Conservation (phyloP, 2,329 filamentous ascomycete genomes). For the Pseudophaeomoniella oleicola region DNA sequence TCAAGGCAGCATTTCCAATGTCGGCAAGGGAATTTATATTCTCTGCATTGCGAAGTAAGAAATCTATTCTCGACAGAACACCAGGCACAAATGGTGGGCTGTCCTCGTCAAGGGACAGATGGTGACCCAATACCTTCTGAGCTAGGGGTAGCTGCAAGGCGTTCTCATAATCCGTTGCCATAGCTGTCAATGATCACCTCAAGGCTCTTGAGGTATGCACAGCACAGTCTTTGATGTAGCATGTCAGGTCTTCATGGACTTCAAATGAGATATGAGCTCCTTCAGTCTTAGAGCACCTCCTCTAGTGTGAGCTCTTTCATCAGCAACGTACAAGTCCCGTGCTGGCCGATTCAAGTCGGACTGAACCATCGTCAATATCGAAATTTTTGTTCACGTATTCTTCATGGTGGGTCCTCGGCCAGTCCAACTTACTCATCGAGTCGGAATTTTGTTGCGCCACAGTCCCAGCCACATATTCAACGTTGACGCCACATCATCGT, state of each 20-base stretch:
- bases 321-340: too few species aligned
- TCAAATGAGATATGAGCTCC: too few species aligned
- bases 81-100: conserved; percentile 16
- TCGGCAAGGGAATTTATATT: conserved; percentile 29
- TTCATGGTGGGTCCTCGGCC: too few species aligned
- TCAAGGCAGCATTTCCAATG: conserved; percentile 54
- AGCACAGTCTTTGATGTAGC: background rate
- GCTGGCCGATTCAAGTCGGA: too few species aligned
- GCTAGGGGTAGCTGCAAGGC: conserved; percentile 20
- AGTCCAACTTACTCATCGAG: too few species aligned
- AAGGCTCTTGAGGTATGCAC: conserved; percentile 12
- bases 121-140: conserved; percentile 22
- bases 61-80: conserved; percentile 21
- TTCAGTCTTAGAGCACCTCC: too few species aligned
- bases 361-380: too few species aligned
- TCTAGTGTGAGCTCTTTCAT: too few species aligned
- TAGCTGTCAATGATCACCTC: conserved; percentile 3
- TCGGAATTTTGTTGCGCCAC: too few species aligned
- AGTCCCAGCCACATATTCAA: too few species aligned
- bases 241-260: too few species aligned
- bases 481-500: background rate
- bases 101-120: conserved; percentile 13
- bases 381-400: too few species aligned
- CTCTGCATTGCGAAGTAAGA: conserved; percentile 19
- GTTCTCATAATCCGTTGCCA: conserved; percentile 2